Percentiles rank a stretch among this genome's conserved stretches.
Conservation (phyloP, 345 rosid species). For the Eucalyptus rudis region DNA sequence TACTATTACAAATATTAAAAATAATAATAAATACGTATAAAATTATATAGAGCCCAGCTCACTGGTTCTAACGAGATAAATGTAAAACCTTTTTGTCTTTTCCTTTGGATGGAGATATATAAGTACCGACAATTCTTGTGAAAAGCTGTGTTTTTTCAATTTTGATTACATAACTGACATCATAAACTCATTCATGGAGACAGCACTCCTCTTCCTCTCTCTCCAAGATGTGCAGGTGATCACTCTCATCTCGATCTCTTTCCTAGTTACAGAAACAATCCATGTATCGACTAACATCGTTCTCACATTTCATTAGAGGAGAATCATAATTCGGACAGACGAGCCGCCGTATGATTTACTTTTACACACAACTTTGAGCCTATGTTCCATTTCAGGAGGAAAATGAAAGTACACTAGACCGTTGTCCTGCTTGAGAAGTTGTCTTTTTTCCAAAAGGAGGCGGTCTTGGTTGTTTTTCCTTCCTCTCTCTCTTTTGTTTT, state of each 20-base stretch:
- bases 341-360: fast-evolving
- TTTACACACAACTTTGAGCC: background rate
- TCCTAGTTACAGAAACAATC: background rate
- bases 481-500: background rate
- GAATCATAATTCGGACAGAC: background rate
- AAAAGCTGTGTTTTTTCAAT: background rate
- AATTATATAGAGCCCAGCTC: background rate
- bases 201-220: background rate
- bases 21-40: background rate
- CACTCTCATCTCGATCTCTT: background rate
- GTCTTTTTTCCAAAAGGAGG: background rate
- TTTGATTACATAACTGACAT: background rate
- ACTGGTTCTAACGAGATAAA: background rate
- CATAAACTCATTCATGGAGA: background rate
- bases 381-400: background rate
- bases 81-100: background rate
- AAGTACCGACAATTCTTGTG: background rate
- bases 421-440: background rate
- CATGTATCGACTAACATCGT: background rate
- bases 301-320: background rate
- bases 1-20: background rate
- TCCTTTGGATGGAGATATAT: background rate
- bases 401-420: background rate
- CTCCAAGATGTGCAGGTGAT: background rate
- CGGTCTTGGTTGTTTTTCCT: background rate